phyloP scores from a whole-genome alignment of 257 asterid genomes.

The Solanum corneliomulleri region DNA sequence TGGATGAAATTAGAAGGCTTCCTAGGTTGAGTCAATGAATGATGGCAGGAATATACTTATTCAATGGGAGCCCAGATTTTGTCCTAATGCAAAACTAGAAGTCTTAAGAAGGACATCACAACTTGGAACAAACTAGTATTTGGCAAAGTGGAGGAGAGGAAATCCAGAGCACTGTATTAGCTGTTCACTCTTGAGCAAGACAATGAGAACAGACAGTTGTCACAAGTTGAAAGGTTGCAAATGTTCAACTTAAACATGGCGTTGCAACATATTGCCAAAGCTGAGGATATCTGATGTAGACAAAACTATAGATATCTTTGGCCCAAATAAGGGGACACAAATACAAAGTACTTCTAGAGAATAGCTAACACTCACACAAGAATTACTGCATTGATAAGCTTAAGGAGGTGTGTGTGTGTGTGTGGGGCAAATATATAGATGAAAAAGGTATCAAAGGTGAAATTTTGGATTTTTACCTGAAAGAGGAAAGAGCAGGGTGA shows the following conservation, averaged over 20 bases:
- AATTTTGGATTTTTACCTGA: not conserved
- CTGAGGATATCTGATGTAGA: not conserved
- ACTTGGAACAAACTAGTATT: not conserved
- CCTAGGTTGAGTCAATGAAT: not conserved
- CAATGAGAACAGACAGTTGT: not conserved
- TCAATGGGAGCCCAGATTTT: not conserved
- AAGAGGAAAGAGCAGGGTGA: not conserved
- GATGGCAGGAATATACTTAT: not conserved
- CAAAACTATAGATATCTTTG: not conserved
- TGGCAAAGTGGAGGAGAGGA: not conserved
- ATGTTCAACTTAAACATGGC: not conserved
- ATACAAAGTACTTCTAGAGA: not conserved
- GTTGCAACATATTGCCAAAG: not conserved
- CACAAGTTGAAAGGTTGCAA: not conserved
- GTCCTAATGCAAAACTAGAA: not conserved
- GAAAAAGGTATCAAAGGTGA: not conserved
- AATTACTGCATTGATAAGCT: not conserved
- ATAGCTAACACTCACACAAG: not conserved
- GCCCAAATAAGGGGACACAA: not conserved
- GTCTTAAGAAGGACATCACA: not conserved
- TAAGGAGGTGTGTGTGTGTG: not conserved
- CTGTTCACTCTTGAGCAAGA: not conserved
- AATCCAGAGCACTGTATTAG: not conserved
- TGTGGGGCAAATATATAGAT: not conserved
- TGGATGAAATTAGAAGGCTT: not conserved